These are phyloP conservation scores for Mycogone perniciosa DNA, from an alignment of 2,329 filamentous ascomycete species.

Conservation along the genomic window DNA sequence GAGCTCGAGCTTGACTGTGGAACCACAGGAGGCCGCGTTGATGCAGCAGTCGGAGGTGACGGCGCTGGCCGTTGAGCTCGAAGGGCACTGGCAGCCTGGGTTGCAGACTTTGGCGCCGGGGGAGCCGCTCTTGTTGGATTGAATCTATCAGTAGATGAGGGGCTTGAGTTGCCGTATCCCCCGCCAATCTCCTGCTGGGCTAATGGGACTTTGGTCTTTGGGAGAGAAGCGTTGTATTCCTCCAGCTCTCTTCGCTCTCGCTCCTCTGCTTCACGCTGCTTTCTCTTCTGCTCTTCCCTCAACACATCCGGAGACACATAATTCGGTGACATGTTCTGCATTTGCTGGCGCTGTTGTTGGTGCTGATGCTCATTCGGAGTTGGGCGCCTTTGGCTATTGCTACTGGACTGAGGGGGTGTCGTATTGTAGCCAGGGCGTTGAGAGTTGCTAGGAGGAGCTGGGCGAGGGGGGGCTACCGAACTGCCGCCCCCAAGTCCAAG, in stretches of 20 bases:
- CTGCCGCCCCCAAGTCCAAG: slow-evolving; percentile 51
- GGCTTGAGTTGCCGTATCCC: slow-evolving; percentile 39
- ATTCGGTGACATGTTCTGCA: slow-evolving; percentile 50
- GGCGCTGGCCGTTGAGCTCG: slow-evolving; percentile 77
- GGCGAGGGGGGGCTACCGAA: slow-evolving; percentile 61
- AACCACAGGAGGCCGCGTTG: slow-evolving; percentile 40
- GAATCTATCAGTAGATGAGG: slow-evolving; percentile 58
- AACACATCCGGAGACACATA: slow-evolving; percentile 46
- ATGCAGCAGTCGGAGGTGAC: slow-evolving; percentile 49
- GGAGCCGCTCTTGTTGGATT: slow-evolving; percentile 82
- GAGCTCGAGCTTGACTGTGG: slow-evolving; percentile 46
- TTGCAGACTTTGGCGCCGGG: slow-evolving; percentile 59
- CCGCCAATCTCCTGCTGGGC: slow-evolving; percentile 86
- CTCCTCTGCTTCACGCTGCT: slow-evolving; percentile 55
- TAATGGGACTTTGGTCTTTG: slow-evolving; percentile 70
- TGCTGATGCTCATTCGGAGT: slow-evolving; percentile 36
- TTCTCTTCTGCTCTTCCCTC: slow-evolving; percentile 54
- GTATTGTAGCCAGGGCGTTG: slow-evolving; percentile 40
- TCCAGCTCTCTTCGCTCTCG: slow-evolving; percentile 70
- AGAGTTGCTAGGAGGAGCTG: slow-evolving; percentile 40
- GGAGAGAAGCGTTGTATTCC: slow-evolving; percentile 83
- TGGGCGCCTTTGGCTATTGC: slow-evolving; percentile 40
- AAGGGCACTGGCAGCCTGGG: slow-evolving; percentile 49
- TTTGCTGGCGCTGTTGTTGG: slow-evolving; percentile 52
- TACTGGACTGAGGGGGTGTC: slow-evolving; percentile 30